Evolutionary conservation across 495 filamentous ascomycete species (phyloP).

Genomic region (Penicillium bovifimosum): DNA sequence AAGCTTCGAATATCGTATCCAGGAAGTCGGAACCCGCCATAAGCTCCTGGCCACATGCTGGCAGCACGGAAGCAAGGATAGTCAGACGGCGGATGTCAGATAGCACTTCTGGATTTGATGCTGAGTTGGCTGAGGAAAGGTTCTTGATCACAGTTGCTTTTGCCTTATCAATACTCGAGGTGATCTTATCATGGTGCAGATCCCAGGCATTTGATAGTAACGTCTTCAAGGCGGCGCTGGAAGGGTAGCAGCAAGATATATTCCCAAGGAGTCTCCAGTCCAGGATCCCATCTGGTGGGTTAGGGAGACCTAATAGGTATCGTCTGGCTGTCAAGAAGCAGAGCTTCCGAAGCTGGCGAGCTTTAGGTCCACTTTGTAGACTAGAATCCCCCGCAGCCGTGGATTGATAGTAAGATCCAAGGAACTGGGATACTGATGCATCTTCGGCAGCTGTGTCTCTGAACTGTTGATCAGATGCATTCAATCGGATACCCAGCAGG

Average conservation of each 20-base stretch:
- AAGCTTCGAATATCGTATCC: slow-evolving; percentile 64
- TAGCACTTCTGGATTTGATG: slow-evolving; percentile 20
- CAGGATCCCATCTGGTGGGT: slow-evolving; percentile 25
- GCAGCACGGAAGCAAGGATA: slow-evolving; percentile 33
- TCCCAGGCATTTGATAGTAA: slow-evolving; percentile 40
- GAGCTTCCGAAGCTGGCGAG: slow-evolving; percentile 50
- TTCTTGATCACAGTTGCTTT: slow-evolving; percentile 43
- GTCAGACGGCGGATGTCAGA: slow-evolving; percentile 37
- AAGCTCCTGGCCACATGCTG: slow-evolving; percentile 50
- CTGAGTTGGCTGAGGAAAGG: slow-evolving; percentile 44
- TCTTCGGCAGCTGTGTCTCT: slow-evolving; percentile 43
- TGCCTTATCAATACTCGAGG: slow-evolving; percentile 38
- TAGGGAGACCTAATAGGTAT: slow-evolving; percentile 26
- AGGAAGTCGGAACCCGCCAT: slow-evolving; percentile 81
- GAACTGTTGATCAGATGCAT: slow-evolving; percentile 51
- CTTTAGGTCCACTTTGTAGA: slow-evolving; percentile 42
- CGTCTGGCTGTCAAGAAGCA: slow-evolving; percentile 56
- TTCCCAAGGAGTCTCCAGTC: slow-evolving; percentile 37
- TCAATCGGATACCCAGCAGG: slow-evolving; percentile 58
- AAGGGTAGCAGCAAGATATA: slow-evolving; percentile 37
- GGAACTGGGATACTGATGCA: slow-evolving; percentile 51
- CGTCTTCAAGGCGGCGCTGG: slow-evolving; percentile 34
- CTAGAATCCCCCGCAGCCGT: slow-evolving; percentile 33
- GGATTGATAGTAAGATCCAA: slow-evolving; percentile 57
- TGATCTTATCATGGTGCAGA: slow-evolving; percentile 33